Base-by-base conservation (phyloP, 345 rosid species). In the Citrus reticulata region DNA sequence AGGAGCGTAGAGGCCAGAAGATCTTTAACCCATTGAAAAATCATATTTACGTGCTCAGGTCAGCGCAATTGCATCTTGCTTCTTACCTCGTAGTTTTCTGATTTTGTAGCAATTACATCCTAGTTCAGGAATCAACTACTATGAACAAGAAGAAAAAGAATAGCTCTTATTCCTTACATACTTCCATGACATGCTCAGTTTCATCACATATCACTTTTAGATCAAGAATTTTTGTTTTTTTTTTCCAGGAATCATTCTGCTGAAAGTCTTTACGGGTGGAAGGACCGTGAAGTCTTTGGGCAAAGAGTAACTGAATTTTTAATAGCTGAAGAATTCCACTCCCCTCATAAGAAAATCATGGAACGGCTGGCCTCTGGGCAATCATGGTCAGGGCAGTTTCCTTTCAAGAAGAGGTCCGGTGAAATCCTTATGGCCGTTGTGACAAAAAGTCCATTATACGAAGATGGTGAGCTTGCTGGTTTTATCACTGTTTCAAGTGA, bases 381-480 rank as follows among this genome's bases (percentile, higher is more conserved):
- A 66, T 83, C 91, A 54, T 93, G 98, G 99, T 89, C 95, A 24
- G 98, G 97, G 73, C 98, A 83, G 88, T 92, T 95, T 73, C 99
- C 97, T 37, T 85, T 90, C 66, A 92, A 78, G 90, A 90, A 86
- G 85, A 88, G 80, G 78, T 85, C 93, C 0, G 97, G 98, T 65
- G 91, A 93, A 71, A 62, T 81, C 0, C 91, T 95, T 75, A 90
- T 88, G 92, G 98, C 93, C 0, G 40, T 89, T 79, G 87, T 87
- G 85, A 89, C 94, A 74, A 95, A 88, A 67, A 91, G 87, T 78
- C 93, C 89, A 3, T 65, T 93, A 6, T 92, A 90, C 25, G 93
- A 91, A 79, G 86, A 74, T 9, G 93, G 93, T 66, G 87, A 87
- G 85, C 89, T 93, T 51, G 87, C 75, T 79, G 96, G 98, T 70